phyloP scores from a whole-genome alignment of 2,329 filamentous ascomycete genomes.

The Aspergillus floridensis region DNA sequence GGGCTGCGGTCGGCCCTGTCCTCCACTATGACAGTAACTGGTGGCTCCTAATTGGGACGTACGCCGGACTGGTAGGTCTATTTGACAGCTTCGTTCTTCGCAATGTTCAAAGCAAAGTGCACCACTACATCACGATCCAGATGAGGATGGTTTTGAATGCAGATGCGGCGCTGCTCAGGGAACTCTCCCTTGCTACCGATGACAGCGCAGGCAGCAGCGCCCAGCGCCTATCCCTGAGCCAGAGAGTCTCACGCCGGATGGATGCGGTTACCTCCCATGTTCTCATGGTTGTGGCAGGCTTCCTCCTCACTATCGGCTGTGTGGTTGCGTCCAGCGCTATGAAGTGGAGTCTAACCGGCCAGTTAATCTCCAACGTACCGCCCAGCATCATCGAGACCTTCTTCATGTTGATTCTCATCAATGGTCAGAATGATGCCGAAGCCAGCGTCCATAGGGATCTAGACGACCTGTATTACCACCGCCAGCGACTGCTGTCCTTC shows the following conservation, averaged over 20 bases:
- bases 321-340: conserved; percentile 29
- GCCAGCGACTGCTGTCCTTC: too few species aligned
- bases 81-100: conserved; percentile 48
- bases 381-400: conserved; percentile 38
- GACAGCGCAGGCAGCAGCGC: too few species aligned
- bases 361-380: conserved; percentile 36
- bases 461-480: conserved; percentile 15
- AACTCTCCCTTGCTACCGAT: neutral
- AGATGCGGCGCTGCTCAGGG: conserved; percentile 13
- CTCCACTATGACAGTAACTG: conserved; percentile 46
- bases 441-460: conserved; percentile 16
- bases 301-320: conserved; percentile 28
- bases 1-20: conserved; percentile 41
- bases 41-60: conserved; percentile 51
- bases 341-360: conserved; percentile 34
- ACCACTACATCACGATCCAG: conserved; percentile 18
- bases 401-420: conserved; percentile 35
- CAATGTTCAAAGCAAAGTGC: conserved; percentile 40
- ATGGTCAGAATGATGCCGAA: conserved; percentile 32
- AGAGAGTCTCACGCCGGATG: conserved; percentile 23
- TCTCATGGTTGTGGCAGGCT: conserved; percentile 26
- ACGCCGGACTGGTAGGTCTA: conserved; percentile 48
- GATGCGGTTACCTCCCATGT: conserved; percentile 28
- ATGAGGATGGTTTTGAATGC: conserved; percentile 11
- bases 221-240: conserved; percentile 13